Percentiles rank a stretch among this genome's conserved stretches.
These are phyloP conservation scores for Cladophialophora bantiana DNA, from an alignment of 2,329 filamentous ascomycete genomes.

Conservation along the genomic window DNA sequence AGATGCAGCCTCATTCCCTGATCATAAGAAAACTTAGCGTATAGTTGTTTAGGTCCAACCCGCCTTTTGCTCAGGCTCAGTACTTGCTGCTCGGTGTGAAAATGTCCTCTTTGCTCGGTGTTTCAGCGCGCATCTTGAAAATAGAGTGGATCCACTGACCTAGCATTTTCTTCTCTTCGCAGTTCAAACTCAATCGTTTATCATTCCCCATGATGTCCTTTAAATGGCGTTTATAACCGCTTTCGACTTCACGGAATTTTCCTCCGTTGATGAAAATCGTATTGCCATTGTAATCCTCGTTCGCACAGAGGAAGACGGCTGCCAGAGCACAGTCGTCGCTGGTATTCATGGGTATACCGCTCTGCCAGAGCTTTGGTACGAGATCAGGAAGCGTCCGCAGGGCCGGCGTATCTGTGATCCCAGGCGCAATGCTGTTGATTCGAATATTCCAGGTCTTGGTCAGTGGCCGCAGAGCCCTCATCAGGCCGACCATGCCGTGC, in stretches of 20 bases:
- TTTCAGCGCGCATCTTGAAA: not conserved
- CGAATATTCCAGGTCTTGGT: conserved; percentile 4
- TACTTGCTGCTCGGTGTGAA: conserved; percentile 2
- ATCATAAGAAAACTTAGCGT: no score
- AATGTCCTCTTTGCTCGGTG: not conserved
- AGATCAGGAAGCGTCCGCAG: conserved; percentile 1
- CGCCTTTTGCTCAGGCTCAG: not conserved
- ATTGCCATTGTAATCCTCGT: not conserved
- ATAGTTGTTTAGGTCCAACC: not conserved
- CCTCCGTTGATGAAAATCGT: conserved; percentile 4
- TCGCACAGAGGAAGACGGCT: not conserved
- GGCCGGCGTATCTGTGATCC: not conserved
- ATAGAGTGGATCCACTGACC: not conserved
- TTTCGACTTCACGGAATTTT: not conserved
- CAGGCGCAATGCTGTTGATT: conserved; percentile 13
- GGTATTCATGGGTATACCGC: conserved; percentile 4
- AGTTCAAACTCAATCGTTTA: not conserved
- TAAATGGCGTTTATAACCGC: not conserved
- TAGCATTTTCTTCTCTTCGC: conserved; percentile 3
- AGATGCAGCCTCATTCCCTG: not conserved
- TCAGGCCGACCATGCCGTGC: not conserved
- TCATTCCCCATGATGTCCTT: conserved; percentile 6
- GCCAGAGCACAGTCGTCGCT: conserved; percentile 2
- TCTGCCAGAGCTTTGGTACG: not conserved
- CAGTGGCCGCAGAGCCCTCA: not conserved